phyloP scores from a whole-genome alignment of 345 rosid species.

The Eucalyptus pumila region DNA sequence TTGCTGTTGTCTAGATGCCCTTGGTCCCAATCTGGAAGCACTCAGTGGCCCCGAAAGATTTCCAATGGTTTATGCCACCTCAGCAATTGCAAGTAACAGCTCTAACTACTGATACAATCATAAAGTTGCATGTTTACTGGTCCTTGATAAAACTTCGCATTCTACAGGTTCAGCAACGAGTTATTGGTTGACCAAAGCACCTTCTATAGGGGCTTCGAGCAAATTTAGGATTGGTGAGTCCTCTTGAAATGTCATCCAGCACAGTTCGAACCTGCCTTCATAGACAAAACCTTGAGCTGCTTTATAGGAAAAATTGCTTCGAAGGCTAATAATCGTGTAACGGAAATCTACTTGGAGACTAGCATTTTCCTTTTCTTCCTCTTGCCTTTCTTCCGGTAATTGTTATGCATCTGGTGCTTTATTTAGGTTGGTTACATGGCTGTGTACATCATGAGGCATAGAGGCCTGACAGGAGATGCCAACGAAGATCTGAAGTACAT shows the following conservation, averaged over 20 bases:
- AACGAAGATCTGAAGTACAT: constrained; percentile 55
- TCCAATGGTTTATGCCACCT: constrained; percentile 61
- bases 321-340: background rate
- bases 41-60: constrained; percentile 64
- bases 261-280: background rate
- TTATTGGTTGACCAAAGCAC: constrained; percentile 51
- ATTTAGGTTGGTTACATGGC: constrained; percentile 71
- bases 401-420: background rate
- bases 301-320: background rate
- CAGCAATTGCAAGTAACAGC: constrained; percentile 69
- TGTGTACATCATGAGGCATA: constrained; percentile 56
- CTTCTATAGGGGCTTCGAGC: constrained; percentile 95
- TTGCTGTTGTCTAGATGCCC: constrained; percentile 73
- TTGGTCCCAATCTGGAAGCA: constrained; percentile 68
- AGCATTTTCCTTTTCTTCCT: background rate
- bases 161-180: constrained; percentile 71
- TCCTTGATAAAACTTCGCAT: constrained; percentile 6
- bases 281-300: background rate
- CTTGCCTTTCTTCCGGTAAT: background rate
- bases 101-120: background rate
- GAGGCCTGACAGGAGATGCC: constrained; percentile 41
- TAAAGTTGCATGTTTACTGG: background rate
- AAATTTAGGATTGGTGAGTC: constrained; percentile 73
- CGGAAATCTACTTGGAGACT: background rate
- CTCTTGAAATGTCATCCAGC: background rate